A percentile compares a stretch with the other conserved stretches of the same genome.
Evolutionary conservation across 2,329 filamentous ascomycete genomes (phyloP).

Genomic region (Penicillium sp.): DNA sequence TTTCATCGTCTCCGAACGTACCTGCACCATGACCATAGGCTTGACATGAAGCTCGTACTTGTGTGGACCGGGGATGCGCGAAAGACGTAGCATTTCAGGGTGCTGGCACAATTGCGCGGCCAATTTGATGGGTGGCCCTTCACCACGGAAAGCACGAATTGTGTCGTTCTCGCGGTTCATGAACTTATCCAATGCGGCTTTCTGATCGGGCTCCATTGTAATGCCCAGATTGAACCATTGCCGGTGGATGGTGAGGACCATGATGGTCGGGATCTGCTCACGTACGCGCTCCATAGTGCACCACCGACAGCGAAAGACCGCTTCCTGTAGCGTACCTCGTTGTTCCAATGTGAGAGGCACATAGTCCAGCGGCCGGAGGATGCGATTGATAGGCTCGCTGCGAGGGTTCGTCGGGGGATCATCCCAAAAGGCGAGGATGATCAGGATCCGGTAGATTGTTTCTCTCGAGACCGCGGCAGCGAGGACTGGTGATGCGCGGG

Average conservation of each 20-base stretch:
- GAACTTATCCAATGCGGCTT: slow-evolving; percentile 27
- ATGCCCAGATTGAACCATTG: slow-evolving; percentile 37
- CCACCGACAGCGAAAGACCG: slow-evolving; percentile 45
- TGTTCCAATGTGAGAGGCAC: slow-evolving; percentile 31
- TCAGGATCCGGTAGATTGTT: slow-evolving; percentile 46
- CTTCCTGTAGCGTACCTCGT: slow-evolving; percentile 39
- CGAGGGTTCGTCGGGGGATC: slow-evolving; percentile 23
- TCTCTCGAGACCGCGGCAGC: slow-evolving; percentile 46
- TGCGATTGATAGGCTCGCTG: slow-evolving; percentile 30
- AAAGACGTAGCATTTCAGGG: background rate
- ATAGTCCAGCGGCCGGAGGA: slow-evolving; percentile 44
- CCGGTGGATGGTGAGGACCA: slow-evolving; percentile 39
- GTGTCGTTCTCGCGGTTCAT: slow-evolving; percentile 25
- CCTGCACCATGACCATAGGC: slow-evolving; percentile 25
- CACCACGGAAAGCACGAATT: slow-evolving; percentile 23
- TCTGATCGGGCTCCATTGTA: slow-evolving; percentile 23
- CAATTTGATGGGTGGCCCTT: slow-evolving; percentile 1
- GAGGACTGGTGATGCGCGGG: slow-evolving; percentile 48
- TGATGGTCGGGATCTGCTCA: slow-evolving; percentile 39
- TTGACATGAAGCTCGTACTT: slow-evolving; percentile 29
- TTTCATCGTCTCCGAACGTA: slow-evolving; percentile 19
- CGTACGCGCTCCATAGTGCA: slow-evolving; percentile 43
- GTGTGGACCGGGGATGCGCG: slow-evolving; percentile 9
- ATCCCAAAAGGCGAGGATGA: slow-evolving; percentile 47
- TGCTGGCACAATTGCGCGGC: background rate